phyloP scores from a whole-genome alignment of 2,329 filamentous ascomycete genomes.

The Lasiodiplodia gonubiensis region DNA sequence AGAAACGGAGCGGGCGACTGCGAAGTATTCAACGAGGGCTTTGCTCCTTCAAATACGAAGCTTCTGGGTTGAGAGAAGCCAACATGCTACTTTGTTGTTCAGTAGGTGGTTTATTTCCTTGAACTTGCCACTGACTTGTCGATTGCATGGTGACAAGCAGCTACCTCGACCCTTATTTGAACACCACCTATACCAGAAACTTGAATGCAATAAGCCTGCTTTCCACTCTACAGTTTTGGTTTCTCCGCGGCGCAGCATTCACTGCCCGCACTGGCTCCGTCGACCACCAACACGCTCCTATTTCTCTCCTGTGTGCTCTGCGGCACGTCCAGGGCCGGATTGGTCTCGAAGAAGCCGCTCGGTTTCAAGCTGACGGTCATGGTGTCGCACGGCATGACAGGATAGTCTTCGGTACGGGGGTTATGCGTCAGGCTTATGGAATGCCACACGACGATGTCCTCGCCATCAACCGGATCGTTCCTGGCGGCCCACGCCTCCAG shows the following conservation, averaged over 20 bases:
- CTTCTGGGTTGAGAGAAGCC: not conserved
- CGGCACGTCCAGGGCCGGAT: constrained; percentile 17
- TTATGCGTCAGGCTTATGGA: constrained; percentile 54
- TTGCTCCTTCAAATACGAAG: too few relatives aligned
- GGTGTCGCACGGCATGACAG: constrained; percentile 40
- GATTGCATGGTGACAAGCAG: too few relatives aligned
- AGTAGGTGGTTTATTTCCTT: not conserved
- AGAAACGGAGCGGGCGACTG: not conserved
- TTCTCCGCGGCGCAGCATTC: not conserved
- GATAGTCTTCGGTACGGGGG: constrained; percentile 44
- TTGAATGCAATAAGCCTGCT: not conserved
- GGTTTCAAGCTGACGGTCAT: constrained; percentile 21
- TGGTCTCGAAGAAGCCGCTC: constrained; percentile 10
- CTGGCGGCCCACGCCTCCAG: constrained; percentile 32
- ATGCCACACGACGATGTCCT: constrained; percentile 53
- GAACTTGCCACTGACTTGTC: too few relatives aligned
- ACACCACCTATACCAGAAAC: not conserved
- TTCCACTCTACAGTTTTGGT: not conserved
- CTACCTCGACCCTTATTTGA: too few relatives aligned
- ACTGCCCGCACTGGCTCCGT: not conserved
- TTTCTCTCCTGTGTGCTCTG: constrained; percentile 12
- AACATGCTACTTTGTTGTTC: not conserved
- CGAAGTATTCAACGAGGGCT: too few relatives aligned
- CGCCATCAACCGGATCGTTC: constrained; percentile 21
- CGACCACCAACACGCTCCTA: not conserved